A percentile compares a stretch with the other conserved stretches of the same genome.
phyloP scores from a whole-genome alignment of 2,329 filamentous ascomycete species.

The Sarocladiaceae sp. region DNA sequence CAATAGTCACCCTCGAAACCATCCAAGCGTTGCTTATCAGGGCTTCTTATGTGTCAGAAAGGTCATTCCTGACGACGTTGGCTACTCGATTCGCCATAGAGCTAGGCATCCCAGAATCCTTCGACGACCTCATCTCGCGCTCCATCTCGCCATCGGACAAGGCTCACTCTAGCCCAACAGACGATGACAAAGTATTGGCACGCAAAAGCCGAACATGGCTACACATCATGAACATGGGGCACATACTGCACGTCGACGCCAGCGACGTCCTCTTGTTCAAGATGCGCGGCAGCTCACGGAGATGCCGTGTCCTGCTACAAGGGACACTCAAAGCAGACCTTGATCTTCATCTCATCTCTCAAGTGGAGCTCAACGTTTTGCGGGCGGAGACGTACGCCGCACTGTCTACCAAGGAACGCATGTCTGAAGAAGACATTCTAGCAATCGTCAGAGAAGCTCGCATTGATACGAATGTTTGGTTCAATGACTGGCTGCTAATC shows the following conservation, averaged over 20 bases:
- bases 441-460: slow-evolving; percentile 36
- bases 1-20: slow-evolving; percentile 34
- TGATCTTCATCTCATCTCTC: slow-evolving; percentile 45
- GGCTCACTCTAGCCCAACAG: slow-evolving; percentile 7
- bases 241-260: slow-evolving; percentile 40
- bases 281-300: slow-evolving; percentile 36
- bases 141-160: slow-evolving; percentile 4
- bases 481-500: slow-evolving; percentile 29
- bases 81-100: slow-evolving; percentile 45
- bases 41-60: slow-evolving; percentile 46
- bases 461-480: slow-evolving; percentile 43
- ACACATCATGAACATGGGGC: slow-evolving; percentile 44
- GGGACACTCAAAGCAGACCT: slow-evolving; percentile 36
- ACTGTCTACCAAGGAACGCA: slow-evolving; percentile 18
- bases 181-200: slow-evolving; percentile 27
- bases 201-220: slow-evolving; percentile 43
- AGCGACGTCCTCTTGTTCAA: slow-evolving; percentile 18
- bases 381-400: slow-evolving; percentile 30
- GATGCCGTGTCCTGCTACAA: slow-evolving; percentile 37
- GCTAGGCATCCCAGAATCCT: slow-evolving; percentile 36
- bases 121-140: slow-evolving; percentile 28
- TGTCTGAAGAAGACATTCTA: slow-evolving; percentile 28
- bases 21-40: slow-evolving; percentile 45
- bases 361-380: slow-evolving; percentile 35
- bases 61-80: slow-evolving; percentile 41